A percentile compares a stretch with the other conserved stretches of the same genome.
Conservation (phyloP, 805 yeast genomes). For the Hanseniaspora nectarophila region DNA sequence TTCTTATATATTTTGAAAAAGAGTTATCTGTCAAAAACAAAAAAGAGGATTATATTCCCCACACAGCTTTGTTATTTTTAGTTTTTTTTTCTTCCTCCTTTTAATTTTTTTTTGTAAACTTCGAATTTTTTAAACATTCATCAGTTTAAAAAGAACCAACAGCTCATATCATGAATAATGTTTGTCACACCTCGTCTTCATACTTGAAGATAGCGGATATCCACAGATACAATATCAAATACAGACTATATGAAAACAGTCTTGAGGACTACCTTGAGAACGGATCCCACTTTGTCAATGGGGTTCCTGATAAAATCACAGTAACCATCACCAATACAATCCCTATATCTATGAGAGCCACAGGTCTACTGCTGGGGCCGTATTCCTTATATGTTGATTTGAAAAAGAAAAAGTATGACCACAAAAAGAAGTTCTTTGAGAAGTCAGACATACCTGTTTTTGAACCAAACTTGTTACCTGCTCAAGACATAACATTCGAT, state of each 20-base stretch:
- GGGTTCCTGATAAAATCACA: slow-evolving; percentile 28
- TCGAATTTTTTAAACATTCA: not conserved
- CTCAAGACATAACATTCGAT: slow-evolving; percentile 49
- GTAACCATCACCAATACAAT: slow-evolving; percentile 53
- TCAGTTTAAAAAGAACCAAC: not conserved
- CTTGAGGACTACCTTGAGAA: not conserved
- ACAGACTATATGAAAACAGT: slow-evolving; percentile 30
- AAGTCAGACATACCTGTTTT: slow-evolving; percentile 69
- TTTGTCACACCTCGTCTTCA: slow-evolving; percentile 35
- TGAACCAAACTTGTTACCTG: slow-evolving; percentile 61
- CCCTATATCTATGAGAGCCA: slow-evolving; percentile 42
- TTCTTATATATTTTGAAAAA: too few species aligned
- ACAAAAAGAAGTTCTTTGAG: slow-evolving; percentile 39
- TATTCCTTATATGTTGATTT: slow-evolving; percentile 64
- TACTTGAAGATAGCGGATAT: slow-evolving; percentile 49
- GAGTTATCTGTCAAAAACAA: too few species aligned
- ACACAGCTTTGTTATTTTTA: not conserved
- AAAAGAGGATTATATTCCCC: not conserved
- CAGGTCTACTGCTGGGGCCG: slow-evolving; percentile 58
- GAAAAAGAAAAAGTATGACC: slow-evolving; percentile 42
- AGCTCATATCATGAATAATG: not conserved
- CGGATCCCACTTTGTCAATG: not conserved
- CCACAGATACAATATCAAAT: slow-evolving; percentile 43
- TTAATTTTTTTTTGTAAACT: not conserved
- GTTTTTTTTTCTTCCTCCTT: not conserved